Evolutionary conservation across 805 yeast species (phyloP), one percentile per base, ranked within the genome.

Genomic region (Kregervanrija fluxuum): DNA sequence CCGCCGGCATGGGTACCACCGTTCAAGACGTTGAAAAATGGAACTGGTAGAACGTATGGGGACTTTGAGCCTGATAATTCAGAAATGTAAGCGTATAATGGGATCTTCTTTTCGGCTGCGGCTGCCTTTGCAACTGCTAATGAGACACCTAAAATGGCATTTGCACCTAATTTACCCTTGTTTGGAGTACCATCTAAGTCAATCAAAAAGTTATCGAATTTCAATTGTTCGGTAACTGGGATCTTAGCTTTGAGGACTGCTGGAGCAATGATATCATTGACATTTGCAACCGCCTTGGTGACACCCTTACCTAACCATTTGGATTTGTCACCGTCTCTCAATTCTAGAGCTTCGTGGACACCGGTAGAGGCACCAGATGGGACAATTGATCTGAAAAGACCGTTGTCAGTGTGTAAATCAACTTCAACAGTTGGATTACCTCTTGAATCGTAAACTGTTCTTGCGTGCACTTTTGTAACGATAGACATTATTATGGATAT

Each of bases 1-100:
- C 99, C 99, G 77, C 99, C 99, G 65, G 99, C 99, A 76, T 91
- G 99, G 65, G 95, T 85, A 73, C 99, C 99, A 79, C 99, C 99
- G 83, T 91, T 91, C 71, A 91, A 79, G 56, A 91, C 99, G 77
- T 91, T 91, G 77, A 87, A 93, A 95, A 93, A 85, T 57, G 99
- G 99, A 71, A 93, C 98, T 70, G 99, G 99, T 68, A 91, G 76
- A 49, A 93, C 97, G 70, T 70, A 93, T 70, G 95, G 91, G 63
- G 74, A 70, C 70, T 79, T 77, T 62, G 95, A 73, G 49, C 79
- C 81, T 55, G 96, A 66, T 54, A 93, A 67, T 61, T 82, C 86
- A 57, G 95, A 79, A 68, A 93, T 73, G 77, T 91, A 96, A 66
- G 79, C 73, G 84, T 90, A 93, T 67, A 93, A 81, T 69, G 98